Conservation (phyloP, 768 basidiomycete species). For the Leccinum boreale region DNA sequence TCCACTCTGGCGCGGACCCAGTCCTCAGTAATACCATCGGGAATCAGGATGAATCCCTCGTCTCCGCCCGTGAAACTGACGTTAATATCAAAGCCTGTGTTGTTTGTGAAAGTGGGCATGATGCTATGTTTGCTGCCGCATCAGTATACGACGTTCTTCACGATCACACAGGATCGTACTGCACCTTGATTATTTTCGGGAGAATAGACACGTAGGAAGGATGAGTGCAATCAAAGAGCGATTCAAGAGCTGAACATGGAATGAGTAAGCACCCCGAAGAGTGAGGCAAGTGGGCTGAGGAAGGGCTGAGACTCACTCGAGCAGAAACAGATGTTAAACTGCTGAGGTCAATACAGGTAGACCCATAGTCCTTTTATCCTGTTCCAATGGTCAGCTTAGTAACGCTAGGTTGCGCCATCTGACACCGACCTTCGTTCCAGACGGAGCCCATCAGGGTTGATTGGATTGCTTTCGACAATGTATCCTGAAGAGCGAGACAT, state of each 20-base stretch:
- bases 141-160: background rate
- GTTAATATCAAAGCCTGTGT: too few relatives aligned
- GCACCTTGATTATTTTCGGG: background rate
- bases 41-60: too few relatives aligned
- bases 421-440: too few relatives aligned
- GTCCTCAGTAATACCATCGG: accelerated
- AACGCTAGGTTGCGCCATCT: too few relatives aligned
- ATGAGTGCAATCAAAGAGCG: background rate
- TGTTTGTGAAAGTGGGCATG: background rate
- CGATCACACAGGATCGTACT: background rate
- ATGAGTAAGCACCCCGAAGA: background rate
- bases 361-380: background rate
- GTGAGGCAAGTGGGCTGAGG: background rate
- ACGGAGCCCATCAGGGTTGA: too few relatives aligned
- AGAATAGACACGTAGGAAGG: background rate
- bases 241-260: background rate
- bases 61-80: too few relatives aligned
- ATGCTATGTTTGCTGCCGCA: background rate
- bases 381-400: background rate
- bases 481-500: too few relatives aligned
- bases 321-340: background rate
- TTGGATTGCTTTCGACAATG: too few relatives aligned
- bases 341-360: background rate
- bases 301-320: background rate
- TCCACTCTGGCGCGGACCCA: too few relatives aligned